Conservation (phyloP, 1,139 yeast genomes). For the Blastobotrys capitulatus region DNA sequence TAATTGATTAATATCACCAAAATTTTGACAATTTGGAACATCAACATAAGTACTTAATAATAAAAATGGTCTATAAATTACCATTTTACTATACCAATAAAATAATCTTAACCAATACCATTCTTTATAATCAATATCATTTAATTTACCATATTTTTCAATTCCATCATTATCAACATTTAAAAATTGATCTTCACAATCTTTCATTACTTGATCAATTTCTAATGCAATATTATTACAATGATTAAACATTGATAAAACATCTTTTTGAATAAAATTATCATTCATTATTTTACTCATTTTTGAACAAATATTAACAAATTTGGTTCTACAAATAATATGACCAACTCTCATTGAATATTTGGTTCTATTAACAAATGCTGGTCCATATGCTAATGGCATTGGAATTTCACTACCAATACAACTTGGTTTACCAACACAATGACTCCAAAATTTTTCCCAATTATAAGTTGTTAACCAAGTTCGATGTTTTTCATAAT, state of each 20-base stretch:
- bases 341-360: slow-evolving; percentile 12
- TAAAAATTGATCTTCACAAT: neutral
- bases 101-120: slow-evolving; percentile 14
- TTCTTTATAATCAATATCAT: slow-evolving; percentile 11
- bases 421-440: slow-evolving; percentile 16
- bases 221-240: slow-evolving; percentile 2
- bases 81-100: slow-evolving; percentile 76
- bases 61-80: slow-evolving; percentile 75
- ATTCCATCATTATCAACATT: neutral
- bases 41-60: slow-evolving; percentile 9
- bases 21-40: slow-evolving; percentile 3
- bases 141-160: slow-evolving; percentile 2
- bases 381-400: slow-evolving; percentile 9
- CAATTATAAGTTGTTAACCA: slow-evolving; percentile 17
- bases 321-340: neutral
- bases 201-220: slow-evolving; percentile 1
- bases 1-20: slow-evolving; percentile 5
- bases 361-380: slow-evolving; percentile 5
- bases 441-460: slow-evolving; percentile 18
- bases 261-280: neutral
- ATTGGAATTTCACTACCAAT: slow-evolving; percentile 10
- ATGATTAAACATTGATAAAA: neutral
- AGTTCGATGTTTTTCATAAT: slow-evolving; percentile 18
- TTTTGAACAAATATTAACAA: neutral
- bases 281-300: neutral